Evolutionary conservation across 106 monocot genomes (phyloP), one percentile per base, ranked within the genome.

Genomic region (Agapanthus africanus): DNA sequence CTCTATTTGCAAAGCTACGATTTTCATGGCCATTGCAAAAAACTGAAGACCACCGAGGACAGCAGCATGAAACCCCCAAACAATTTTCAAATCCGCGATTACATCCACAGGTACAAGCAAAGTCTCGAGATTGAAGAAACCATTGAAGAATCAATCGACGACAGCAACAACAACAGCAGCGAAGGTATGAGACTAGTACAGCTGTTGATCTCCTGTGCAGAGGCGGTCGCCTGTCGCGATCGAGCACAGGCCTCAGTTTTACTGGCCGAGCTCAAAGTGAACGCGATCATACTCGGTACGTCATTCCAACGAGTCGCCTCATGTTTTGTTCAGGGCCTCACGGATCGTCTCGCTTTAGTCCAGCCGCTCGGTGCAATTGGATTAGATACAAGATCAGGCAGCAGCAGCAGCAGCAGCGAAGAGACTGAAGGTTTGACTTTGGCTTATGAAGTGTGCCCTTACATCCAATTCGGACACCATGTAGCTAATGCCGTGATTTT

Each of bases 201-300:
- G 52, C 54, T 70, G 42, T 70, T 79, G 2, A 74, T 79, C 35
- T 56, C 79, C 4, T 79, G 79, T 74, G 79, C 79, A 0, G 79
- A 79, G 70, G 79, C 79, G 2, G 79, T 74, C 0, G 79, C 74
- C 11, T 79, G 79, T 49, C 61, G 79, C 25, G 79, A 74, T 65
- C 74, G 74, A 7, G 74, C 64, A 14, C 79, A 74, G 67, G 79
- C 79, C 30, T 40, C 65, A 37, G 32, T 41, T 16, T 56, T 79
- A 21, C 70, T 79, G 4, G 10, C 25, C 0, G 70, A 74, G 50
- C 74, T 79, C 18, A 59, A 68, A 37, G 18, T 70, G 4, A 15
- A 28, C 14, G 74, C 69, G 25, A 42, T 40, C 11, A 70, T 70
- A 3, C 63, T 69, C 42, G 75, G 68, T 7, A 40, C 67, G 8